These are phyloP conservation scores for Alisma plantagoaquatica DNA, from an alignment of 106 monocot genomes.

Conservation along the genomic window DNA sequence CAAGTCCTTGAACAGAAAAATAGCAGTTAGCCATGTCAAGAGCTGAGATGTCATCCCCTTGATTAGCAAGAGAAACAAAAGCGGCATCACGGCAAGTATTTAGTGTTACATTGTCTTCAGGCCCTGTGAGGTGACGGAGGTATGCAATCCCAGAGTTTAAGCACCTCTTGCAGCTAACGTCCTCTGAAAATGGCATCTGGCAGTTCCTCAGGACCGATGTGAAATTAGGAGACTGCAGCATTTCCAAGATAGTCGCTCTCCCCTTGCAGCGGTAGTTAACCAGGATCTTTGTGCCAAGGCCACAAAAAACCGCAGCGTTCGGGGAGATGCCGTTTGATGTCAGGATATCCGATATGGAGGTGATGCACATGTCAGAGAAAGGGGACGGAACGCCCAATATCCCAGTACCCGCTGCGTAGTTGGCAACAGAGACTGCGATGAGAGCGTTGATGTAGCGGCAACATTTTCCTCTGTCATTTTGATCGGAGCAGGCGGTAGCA, in stretches of 20 bases:
- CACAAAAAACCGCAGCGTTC: conserved; percentile 44
- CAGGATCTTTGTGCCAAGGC: conserved; percentile 75
- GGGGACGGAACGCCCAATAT: conserved; percentile 71
- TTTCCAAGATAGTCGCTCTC: conserved; percentile 61
- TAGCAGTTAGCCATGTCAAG: conserved; percentile 66
- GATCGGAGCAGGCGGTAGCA: conserved; percentile 48
- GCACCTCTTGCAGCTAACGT: conserved; percentile 64
- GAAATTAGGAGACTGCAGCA: conserved; percentile 89
- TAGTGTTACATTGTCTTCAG: conserved; percentile 72
- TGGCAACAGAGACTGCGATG: conserved; percentile 69
- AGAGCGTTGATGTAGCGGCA: conserved; percentile 91
- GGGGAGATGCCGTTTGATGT: conserved; percentile 45
- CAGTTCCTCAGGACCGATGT: conserved; percentile 56
- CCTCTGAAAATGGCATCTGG: conserved; percentile 41
- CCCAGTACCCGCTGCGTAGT: conserved; percentile 68
- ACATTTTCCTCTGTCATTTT: conserved; percentile 45
- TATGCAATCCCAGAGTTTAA: conserved; percentile 75
- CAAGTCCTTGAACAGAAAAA: conserved; percentile 71
- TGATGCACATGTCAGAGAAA: conserved; percentile 64
- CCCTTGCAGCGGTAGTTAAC: conserved; percentile 75
- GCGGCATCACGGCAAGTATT: conserved; percentile 78
- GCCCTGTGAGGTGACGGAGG: conserved; percentile 57
- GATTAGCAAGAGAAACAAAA: conserved; percentile 79
- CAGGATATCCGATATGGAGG: conserved; percentile 49
- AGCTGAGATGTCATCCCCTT: conserved; percentile 30